Evolutionary conservation across 805 yeast genomes (phyloP).

Genomic region (Torulaspora microellipsoides): DNA sequence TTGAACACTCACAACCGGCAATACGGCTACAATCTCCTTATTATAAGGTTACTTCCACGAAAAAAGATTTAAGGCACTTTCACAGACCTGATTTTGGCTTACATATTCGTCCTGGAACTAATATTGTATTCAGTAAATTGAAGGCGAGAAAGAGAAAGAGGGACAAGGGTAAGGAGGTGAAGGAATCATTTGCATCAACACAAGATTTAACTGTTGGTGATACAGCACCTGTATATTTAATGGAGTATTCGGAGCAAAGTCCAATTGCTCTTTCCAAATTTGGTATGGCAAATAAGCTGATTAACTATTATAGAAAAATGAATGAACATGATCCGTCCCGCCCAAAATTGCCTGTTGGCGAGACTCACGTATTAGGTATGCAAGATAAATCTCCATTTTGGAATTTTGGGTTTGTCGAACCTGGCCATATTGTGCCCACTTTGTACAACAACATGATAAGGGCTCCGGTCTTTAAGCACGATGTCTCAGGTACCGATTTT

Average conservation of each 20-base stretch:
- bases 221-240: constrained; percentile 64
- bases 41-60: constrained; percentile 71
- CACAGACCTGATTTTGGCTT: constrained; percentile 68
- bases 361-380: constrained; percentile 91
- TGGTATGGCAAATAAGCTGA: constrained; percentile 94
- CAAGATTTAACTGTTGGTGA: constrained; percentile 82
- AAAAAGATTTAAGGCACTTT: constrained; percentile 65
- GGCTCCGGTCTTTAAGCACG: constrained; percentile 92
- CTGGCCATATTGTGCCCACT: constrained; percentile 91
- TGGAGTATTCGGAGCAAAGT: constrained; percentile 88
- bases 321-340: constrained; percentile 75
- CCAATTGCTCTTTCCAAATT: constrained; percentile 80
- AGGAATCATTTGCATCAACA: constrained; percentile 65
- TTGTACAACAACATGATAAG: constrained; percentile 85
- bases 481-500: constrained; percentile 72
- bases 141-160: constrained; percentile 80
- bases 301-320: constrained; percentile 86
- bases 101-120: constrained; percentile 69
- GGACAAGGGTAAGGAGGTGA: constrained; percentile 78
- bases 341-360: constrained; percentile 87
- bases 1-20: constrained; percentile 91
- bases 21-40: constrained; percentile 82
- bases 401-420: constrained; percentile 96
- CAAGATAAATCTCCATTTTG: constrained; percentile 97
- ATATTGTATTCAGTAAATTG: constrained; percentile 67